These are phyloP conservation scores for Ganoderma meredithae DNA, from an alignment of 1,284 basidiomycete genomes.

Conservation along the genomic window DNA sequence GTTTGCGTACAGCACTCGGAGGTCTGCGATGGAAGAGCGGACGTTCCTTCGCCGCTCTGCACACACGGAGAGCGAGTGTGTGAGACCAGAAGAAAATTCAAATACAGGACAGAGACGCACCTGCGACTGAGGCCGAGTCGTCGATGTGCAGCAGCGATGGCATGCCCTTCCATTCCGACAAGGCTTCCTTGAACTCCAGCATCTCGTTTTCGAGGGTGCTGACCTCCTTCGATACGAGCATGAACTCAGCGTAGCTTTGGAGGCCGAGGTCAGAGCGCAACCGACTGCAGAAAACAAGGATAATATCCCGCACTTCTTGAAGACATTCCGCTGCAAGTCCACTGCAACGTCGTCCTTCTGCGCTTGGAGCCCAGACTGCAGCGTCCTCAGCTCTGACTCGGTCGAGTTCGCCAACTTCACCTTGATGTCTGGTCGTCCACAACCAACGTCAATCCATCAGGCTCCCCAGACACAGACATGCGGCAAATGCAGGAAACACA, in stretches of 20 bases:
- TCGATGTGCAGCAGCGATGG: constrained; percentile 93
- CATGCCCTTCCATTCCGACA: constrained; percentile 95
- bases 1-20: constrained; percentile 92
- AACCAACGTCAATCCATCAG: not conserved
- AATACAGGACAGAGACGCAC: constrained; percentile 34
- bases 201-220: constrained; percentile 97
- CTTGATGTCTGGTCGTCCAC: constrained; percentile 64
- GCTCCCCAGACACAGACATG: not conserved
- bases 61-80: no score
- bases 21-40: constrained; percentile 91
- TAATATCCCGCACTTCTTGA: constrained; percentile 75
- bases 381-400: constrained; percentile 75
- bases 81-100: not conserved
- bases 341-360: constrained; percentile 71
- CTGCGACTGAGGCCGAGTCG: constrained; percentile 67
- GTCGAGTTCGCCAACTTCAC: constrained; percentile 82
- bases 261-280: not conserved
- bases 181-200: constrained; percentile 93
- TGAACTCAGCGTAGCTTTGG: constrained; percentile 92
- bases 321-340: constrained; percentile 85
- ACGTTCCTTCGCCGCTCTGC: constrained; percentile 70
- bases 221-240: constrained; percentile 97
- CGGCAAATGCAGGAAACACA: constrained; percentile 43
- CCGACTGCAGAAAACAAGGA: constrained; percentile 21
- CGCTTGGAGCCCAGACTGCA: constrained; percentile 73